Base-by-base conservation (phyloP, 2,329 filamentous ascomycete genomes). In the Thelonectria blattea region DNA sequence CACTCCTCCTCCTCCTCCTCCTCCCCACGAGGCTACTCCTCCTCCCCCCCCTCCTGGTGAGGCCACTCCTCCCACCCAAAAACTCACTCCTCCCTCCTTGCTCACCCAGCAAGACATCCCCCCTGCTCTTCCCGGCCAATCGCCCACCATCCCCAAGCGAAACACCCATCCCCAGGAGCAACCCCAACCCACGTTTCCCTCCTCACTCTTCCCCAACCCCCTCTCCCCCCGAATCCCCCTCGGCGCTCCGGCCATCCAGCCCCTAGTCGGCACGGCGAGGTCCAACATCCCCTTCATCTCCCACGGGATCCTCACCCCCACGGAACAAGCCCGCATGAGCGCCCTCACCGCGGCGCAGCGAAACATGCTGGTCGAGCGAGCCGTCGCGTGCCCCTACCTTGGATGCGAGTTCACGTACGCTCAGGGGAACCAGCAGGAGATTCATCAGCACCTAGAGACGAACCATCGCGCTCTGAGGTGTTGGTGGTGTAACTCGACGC, bases 241-340 rank as follows among this genome's bases (percentile, higher is more conserved):
- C 17, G 63, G 58, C 4, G 71, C 61, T 2, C 57, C 71, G 0
- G 65, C 71, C 0, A 39, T 72, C 1, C 79, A 83, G 59, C 64
- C 65, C 2, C 63, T 82, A 17, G 69, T 81, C 47, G 70, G 70
- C 11, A 76, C 72, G 0, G 69, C 72, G 1, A 64, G 66, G n/a
- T n/a, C n/a, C 17, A 71, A 68, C 30, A 65, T 78, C 24, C 79
- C 80, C 1, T 72, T 74, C 47, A 65, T 79, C 15, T 74, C 73
- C 15, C 72, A 75, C 22, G 74, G 70, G 1, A 68, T 80, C 15
- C 65, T 80, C 55, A 83, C 80, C 0, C 74, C 75, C 0, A 76
- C 73, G 0, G 79, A 82, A 61, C 71, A 78, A 51, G 72, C 68
- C 2, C 65, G 71, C 5, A 68, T 81, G 1, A 76, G 80, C 34